Percentiles rank a stretch among this genome's conserved stretches.
phyloP scores from a whole-genome alignment of 768 basidiomycete species.

The Thelephora ganbajun region DNA sequence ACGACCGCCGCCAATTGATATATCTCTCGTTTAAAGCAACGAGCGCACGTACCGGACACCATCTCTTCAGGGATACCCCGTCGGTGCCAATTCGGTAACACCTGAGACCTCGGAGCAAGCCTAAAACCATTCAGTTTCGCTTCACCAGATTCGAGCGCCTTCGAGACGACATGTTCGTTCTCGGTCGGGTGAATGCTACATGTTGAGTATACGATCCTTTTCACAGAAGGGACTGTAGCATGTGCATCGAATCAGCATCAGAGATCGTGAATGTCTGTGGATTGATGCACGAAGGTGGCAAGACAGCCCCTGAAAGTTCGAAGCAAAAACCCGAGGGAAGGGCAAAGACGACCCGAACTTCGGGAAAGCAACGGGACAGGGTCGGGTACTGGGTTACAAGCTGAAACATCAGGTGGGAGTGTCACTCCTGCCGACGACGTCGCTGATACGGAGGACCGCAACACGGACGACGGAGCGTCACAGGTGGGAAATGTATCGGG shows the following conservation, averaged over 20 bases:
- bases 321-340: background rate
- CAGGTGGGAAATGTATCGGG: background rate
- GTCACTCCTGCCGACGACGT: no score
- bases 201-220: conserved; percentile 92
- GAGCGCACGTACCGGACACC: conserved; percentile 28
- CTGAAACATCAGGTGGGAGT: no score
- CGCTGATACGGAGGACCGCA: background rate
- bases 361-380: background rate
- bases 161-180: conserved; percentile 82
- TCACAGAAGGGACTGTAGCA: conserved; percentile 53
- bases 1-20: background rate
- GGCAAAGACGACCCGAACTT: background rate
- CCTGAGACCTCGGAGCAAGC: conserved; percentile 51
- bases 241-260: no score
- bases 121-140: conserved; percentile 44
- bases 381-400: no score
- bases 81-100: conserved; percentile 73
- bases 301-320: background rate
- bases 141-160: conserved; percentile 60
- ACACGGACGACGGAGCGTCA: background rate
- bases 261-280: no score
- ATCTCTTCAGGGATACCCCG: conserved; percentile 63
- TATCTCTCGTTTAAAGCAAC: background rate
- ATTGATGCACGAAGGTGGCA: no score
- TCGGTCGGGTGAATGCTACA: conserved; percentile 87